Percentiles rank a stretch among this genome's conserved stretches.
Conservation (phyloP, 2,329 filamentous ascomycete species). For the Cladosporium oxysporum region DNA sequence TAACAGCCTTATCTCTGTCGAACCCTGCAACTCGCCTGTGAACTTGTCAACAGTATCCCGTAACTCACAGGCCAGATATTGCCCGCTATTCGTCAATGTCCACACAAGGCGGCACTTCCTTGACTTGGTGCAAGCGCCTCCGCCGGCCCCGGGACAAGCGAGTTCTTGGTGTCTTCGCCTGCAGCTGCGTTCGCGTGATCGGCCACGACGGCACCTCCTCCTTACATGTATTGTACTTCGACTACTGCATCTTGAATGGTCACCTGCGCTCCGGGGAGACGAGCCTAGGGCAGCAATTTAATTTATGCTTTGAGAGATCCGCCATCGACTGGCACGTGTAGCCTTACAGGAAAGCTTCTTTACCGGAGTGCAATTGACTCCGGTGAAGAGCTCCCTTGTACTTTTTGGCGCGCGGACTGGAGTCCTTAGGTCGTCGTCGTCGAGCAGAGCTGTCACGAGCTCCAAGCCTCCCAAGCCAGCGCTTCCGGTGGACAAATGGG, state of each 20-base stretch:
- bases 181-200: conserved; percentile 10
- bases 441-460: background rate
- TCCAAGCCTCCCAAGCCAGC: conserved; percentile 9
- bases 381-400: background rate
- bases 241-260: background rate
- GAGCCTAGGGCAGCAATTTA: background rate
- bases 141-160: background rate
- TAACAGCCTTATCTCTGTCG: conserved; percentile 3
- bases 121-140: background rate
- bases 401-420: background rate
- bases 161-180: conserved; percentile 11
- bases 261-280: background rate
- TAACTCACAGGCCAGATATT: background rate
- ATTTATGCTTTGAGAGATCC: background rate
- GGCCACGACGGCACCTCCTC: background rate
- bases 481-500: background rate
- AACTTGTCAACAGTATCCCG: background rate
- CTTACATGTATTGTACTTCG: background rate
- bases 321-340: background rate
- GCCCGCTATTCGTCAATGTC: background rate
- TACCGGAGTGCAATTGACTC: background rate
- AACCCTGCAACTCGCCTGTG: background rate
- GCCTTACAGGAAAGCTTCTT: background rate
- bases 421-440: background rate
- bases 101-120: background rate